These are phyloP conservation scores for Macroventuria anomochaeta DNA, from an alignment of 2,329 filamentous ascomycete genomes.

Conservation along the genomic window DNA sequence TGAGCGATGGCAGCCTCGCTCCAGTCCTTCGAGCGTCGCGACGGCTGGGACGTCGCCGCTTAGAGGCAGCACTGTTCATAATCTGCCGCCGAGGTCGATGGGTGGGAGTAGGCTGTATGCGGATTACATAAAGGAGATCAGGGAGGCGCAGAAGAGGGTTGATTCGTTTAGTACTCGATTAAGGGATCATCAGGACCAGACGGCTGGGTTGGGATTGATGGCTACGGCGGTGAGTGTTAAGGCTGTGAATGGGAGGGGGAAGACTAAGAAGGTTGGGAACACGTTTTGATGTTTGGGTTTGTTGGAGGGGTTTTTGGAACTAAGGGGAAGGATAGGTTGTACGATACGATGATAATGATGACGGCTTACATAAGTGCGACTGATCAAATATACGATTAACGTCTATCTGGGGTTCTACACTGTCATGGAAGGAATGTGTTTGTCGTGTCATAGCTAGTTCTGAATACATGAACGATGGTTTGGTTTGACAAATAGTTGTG, in stretches of 20 bases:
- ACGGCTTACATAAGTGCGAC: no score
- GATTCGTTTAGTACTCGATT: not conserved
- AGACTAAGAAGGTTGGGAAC: not conserved
- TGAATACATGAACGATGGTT: no score
- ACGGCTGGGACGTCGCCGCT: not conserved
- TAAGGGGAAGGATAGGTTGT: not conserved
- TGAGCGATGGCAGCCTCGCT: constrained; percentile 5
- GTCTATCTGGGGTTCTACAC: no score
- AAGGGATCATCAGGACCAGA: not conserved
- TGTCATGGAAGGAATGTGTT: no score
- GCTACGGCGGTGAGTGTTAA: constrained; percentile 4
- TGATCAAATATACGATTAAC: no score
- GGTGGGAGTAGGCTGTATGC: constrained; percentile 11
- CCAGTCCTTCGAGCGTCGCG: not conserved
- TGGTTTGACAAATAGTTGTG: no score
- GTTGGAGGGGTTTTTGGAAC: not conserved
- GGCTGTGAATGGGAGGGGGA: not conserved
- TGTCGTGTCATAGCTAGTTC: no score
- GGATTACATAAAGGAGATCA: constrained; percentile 9
- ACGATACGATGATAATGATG: not conserved
- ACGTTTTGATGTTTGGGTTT: not conserved
- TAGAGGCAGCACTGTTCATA: not conserved
- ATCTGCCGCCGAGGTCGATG: not conserved
- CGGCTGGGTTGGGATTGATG: not conserved
- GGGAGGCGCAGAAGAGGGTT: constrained; percentile 4